Conservation (phyloP, 2,329 filamentous ascomycete species). For the Xylaria sp. region DNA sequence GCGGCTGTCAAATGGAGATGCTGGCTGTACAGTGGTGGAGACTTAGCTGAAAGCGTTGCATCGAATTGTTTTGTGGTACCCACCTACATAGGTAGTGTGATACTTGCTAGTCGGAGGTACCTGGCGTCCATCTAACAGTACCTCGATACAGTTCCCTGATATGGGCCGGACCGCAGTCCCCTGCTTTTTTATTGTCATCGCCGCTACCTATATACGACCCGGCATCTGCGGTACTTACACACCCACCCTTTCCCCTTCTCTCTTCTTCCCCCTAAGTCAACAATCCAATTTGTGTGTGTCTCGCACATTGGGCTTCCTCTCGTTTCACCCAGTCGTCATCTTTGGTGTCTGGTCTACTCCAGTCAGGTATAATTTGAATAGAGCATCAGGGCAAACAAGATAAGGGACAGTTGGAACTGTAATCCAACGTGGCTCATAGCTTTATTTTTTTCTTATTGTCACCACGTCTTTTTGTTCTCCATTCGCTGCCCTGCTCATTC, state of each 20-base stretch:
- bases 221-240: not conserved
- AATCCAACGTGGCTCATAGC: slow-evolving; percentile 7
- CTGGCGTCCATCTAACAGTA: not conserved
- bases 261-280: not conserved
- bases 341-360: slow-evolving; percentile 1
- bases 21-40: not conserved
- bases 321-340: not conserved
- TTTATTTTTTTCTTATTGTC: slow-evolving; percentile 10
- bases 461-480: slow-evolving; percentile 8
- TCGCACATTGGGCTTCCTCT: slow-evolving; percentile 14
- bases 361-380: slow-evolving; percentile 5
- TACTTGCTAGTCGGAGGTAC: slow-evolving; percentile 2
- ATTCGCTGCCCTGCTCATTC: slow-evolving; percentile 9
- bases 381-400: not conserved
- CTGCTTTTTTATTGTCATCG: slow-evolving; percentile 16
- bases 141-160: not conserved
- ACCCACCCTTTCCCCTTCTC: slow-evolving; percentile 5
- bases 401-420: slow-evolving; percentile 4
- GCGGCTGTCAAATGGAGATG: not conserved
- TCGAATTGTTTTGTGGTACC: not conserved
- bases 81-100: no score
- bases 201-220: not conserved
- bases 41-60: slow-evolving; percentile 20
- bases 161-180: slow-evolving; percentile 6
- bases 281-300: not conserved